A percentile compares a stretch with the other conserved stretches of the same genome.
Conservation (phyloP, 2,329 filamentous ascomycete genomes). For the Cryphonectria parasitica region DNA sequence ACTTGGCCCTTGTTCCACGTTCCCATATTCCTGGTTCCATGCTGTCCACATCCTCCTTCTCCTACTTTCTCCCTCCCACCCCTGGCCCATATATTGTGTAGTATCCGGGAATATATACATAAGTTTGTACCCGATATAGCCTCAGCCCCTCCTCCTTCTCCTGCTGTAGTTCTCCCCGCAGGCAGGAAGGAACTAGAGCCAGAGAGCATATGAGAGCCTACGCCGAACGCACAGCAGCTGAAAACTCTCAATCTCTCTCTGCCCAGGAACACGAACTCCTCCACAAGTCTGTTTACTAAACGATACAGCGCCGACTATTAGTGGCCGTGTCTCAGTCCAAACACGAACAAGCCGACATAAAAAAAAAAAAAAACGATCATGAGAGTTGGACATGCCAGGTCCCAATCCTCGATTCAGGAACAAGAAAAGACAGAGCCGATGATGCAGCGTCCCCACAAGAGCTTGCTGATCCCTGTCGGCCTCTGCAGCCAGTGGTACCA, state of each 20-base stretch:
- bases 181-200: not conserved
- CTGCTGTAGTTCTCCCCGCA: too few species aligned
- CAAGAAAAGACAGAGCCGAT: constrained; percentile 8
- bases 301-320: not conserved
- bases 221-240: not conserved
- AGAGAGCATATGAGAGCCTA: not conserved
- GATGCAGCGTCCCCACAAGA: constrained; percentile 15
- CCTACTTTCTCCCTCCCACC: not conserved
- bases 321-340: not conserved
- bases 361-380: not conserved
- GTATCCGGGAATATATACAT: constrained; percentile 4
- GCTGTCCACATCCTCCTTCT: not conserved
- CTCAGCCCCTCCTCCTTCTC: constrained; percentile 6
- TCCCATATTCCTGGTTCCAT: constrained; percentile 10
- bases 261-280: not conserved
- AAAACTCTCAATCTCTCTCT: not conserved
- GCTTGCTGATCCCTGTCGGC: constrained; percentile 8
- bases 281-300: not conserved
- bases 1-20: not conserved
- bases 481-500: not conserved
- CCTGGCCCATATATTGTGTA: not conserved
- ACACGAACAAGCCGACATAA: not conserved
- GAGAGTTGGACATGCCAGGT: not conserved
- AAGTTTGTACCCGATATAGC: not conserved
- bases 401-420: constrained; percentile 4